Base-by-base conservation (phyloP, 495 filamentous ascomycete species). In the Pseudoneurospora amorphoporcata region DNA sequence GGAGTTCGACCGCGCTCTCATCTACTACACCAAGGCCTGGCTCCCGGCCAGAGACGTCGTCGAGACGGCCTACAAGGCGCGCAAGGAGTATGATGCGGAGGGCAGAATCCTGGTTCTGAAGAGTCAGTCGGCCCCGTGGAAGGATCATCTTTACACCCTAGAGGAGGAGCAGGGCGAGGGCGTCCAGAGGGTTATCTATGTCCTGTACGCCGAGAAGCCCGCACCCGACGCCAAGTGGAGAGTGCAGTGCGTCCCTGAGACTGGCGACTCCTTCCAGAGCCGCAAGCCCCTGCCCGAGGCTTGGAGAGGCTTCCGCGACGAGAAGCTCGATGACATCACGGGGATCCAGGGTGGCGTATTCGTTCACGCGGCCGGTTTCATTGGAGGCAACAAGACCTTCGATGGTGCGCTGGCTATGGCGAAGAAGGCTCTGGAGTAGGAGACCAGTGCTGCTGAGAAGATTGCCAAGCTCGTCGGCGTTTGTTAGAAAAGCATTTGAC, bases 331-430 rank as follows among this genome's bases (percentile, higher is more conserved):
- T 78, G 84, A 88, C 72, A 85, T 96, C 8, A 82, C 88, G 41
- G 93, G 93, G 0, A 84, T 95, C 5, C 82, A 83, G 38, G 95
- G 95, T 7, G 88, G 92, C 45, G 89, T 98, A 32, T 99, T 99
- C 79, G 91, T 97, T 70, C 95, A 99, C 76, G 94, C 95, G 8
- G 91, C 90, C 70, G 96, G 95, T 5, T 99, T 99, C 80, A 97
- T 98, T 80, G 95, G 96, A 19, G 95, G 95, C 3, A 96, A 97
- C 79, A 90, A 90, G 84, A 95, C 90, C 0, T 94, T 90, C 77
- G 93, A 96, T 69, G 96, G 95, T n/a, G 94, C 90, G 37, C 84
- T 92, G 78, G 88, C 89, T 68, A 95, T 98, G 93, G 94, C 94
- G 45, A 84, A 88, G 77, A 92, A 90, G 82, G 90, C 93, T 9